Percentiles rank a stretch among this genome's conserved stretches.
Conservation (phyloP, 768 basidiomycete genomes). For the Clathrus columnatus region DNA sequence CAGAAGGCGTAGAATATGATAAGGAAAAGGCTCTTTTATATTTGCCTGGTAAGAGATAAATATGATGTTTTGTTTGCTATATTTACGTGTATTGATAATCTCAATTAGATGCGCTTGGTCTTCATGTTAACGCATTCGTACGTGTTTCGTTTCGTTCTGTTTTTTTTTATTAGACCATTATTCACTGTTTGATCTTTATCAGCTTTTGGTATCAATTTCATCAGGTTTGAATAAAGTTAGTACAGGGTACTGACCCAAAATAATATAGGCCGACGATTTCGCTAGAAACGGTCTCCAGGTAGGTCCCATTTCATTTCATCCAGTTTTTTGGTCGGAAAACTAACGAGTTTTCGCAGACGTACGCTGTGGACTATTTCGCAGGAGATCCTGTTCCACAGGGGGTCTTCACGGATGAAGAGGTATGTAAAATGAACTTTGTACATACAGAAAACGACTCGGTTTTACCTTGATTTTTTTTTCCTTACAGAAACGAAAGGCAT, state of each 20-base stretch:
- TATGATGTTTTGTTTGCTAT: neutral
- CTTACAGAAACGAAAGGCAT: neutral
- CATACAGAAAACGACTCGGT: neutral
- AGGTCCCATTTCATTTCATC: too few species aligned
- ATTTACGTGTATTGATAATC: neutral
- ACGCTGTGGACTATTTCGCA: constrained; percentile 4
- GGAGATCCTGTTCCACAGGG: constrained; percentile 6
- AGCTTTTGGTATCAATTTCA: neutral
- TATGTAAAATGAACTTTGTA: neutral
- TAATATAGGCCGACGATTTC: constrained; percentile 9
- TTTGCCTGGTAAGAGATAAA: constrained; percentile 7
- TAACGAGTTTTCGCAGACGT: neutral
- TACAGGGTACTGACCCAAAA: neutral
- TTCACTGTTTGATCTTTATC: neutral
- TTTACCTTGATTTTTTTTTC: neutral
- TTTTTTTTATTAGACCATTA: neutral
- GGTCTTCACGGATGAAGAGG: neutral
- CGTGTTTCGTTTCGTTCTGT: neutral
- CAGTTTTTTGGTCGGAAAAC: neutral
- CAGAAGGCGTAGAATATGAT: constrained; percentile 2
- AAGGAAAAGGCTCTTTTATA: constrained; percentile 12
- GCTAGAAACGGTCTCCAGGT: constrained; percentile 11
- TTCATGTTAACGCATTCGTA: constrained; percentile 5
- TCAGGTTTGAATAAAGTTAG: neutral
- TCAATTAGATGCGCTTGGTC: constrained; percentile 8